Conservation (phyloP, 163 green algal species). For the Scenedesmus sp. region DNA sequence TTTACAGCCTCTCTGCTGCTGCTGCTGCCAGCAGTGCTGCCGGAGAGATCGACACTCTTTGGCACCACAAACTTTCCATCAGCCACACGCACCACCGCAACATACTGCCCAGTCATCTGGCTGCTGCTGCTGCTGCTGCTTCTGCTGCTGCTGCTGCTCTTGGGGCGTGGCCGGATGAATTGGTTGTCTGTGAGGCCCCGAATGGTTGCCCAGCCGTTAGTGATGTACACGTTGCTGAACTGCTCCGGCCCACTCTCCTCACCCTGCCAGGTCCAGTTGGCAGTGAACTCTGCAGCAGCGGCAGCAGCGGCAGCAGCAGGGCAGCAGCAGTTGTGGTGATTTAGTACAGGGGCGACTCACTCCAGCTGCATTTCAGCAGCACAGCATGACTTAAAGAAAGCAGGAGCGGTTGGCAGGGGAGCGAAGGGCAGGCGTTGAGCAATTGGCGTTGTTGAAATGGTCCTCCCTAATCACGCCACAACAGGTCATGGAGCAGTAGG, state of each 20-base stretch:
- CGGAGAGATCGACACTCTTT: not conserved
- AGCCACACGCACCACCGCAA: slow-evolving; percentile 10
- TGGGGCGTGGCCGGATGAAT: not conserved
- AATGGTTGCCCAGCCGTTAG: slow-evolving; percentile 8
- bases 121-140: not conserved
- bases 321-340: not conserved
- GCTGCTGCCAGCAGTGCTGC: not conserved
- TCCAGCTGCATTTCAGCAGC: not conserved
- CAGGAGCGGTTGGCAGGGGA: too few relatives aligned
- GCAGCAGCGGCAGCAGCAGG: not conserved
- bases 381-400: too few relatives aligned
- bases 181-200: not conserved
- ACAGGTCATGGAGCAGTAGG: too few relatives aligned
- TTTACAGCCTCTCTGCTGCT: not conserved
- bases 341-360: not conserved
- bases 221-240: not conserved
- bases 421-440: too few relatives aligned
- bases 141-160: not conserved
- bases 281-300: not conserved
- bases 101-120: not conserved
- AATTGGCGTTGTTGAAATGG: too few relatives aligned
- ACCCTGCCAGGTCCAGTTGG: slow-evolving; percentile 1
- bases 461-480: too few relatives aligned
- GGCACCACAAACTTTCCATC: slow-evolving; percentile 16
- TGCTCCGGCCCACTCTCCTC: not conserved